These are phyloP conservation scores for Fusarium sp. DNA, from an alignment of 2,329 filamentous ascomycete species.

Conservation along the genomic window DNA sequence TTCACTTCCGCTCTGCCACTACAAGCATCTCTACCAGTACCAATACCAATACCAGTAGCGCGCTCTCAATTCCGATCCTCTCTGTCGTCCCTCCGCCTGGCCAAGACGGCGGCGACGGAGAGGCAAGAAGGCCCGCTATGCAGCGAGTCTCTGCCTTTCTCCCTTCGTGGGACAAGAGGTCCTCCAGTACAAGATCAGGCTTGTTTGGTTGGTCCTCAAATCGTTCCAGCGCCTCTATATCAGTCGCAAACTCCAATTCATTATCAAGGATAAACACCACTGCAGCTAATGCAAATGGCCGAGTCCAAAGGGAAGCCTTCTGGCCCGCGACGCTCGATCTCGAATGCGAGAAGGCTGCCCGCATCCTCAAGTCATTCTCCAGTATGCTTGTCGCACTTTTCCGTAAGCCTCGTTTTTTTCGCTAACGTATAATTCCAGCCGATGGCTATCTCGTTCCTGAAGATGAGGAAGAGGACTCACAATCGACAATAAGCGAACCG, in stretches of 20 bases:
- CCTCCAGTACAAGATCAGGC: constrained; percentile 48
- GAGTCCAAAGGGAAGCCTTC: constrained; percentile 72
- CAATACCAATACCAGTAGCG: constrained; percentile 51
- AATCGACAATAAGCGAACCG: constrained; percentile 52
- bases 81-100: constrained; percentile 50
- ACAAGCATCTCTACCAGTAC: constrained; percentile 29
- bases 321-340: constrained; percentile 88
- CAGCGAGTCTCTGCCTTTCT: constrained; percentile 59
- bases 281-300: constrained; percentile 49
- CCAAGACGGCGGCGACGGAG: constrained; percentile 52
- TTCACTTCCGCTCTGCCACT: constrained; percentile 29
- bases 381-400: constrained; percentile 60
- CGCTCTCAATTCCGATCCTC: constrained; percentile 42
- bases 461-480: constrained; percentile 51
- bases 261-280: constrained; percentile 52
- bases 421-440: constrained; percentile 52
- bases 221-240: constrained; percentile 59
- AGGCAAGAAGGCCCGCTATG: constrained; percentile 54
- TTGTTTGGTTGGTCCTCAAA: constrained; percentile 60
- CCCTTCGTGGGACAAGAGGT: constrained; percentile 60
- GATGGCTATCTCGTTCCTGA: constrained; percentile 67
- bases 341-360: constrained; percentile 90
- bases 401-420: constrained; percentile 26
- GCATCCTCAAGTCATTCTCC: constrained; percentile 91
- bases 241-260: constrained; percentile 36